Evolutionary conservation across 768 basidiomycete genomes (phyloP).

Genomic region (Agaricus subrufescens): DNA sequence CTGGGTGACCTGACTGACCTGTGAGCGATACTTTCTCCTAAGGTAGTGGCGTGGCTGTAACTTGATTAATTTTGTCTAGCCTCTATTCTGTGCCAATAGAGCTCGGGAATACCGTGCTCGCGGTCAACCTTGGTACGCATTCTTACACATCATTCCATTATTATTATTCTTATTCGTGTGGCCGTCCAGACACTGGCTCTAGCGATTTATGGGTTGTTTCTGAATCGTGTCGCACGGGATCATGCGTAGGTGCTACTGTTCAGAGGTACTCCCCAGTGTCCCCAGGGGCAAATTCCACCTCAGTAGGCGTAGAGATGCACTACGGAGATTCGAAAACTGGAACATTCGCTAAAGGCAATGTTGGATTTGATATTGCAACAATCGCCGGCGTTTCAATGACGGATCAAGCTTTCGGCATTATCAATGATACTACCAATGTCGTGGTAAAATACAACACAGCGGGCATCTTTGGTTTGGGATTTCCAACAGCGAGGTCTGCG

Average conservation of each 20-base stretch:
- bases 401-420: slow-evolving; percentile 51
- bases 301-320: slow-evolving; percentile 32
- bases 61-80: slow-evolving; percentile 13
- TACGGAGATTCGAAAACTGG: slow-evolving; percentile 71
- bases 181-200: slow-evolving; percentile 57
- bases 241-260: slow-evolving; percentile 32
- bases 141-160: background rate
- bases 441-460: slow-evolving; percentile 48
- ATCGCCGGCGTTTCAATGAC: slow-evolving; percentile 48
- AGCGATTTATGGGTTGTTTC: slow-evolving; percentile 68
- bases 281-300: slow-evolving; percentile 29
- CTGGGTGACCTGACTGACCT: slow-evolving; percentile 32
- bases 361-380: slow-evolving; percentile 49
- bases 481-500: slow-evolving; percentile 58
- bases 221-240: slow-evolving; percentile 34
- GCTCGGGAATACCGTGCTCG: slow-evolving; percentile 22
- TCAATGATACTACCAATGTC: slow-evolving; percentile 55
- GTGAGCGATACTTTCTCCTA: slow-evolving; percentile 15
- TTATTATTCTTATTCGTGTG: background rate
- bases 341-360: slow-evolving; percentile 52
- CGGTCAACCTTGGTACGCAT: slow-evolving; percentile 26
- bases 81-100: slow-evolving; percentile 33
- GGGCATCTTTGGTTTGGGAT: slow-evolving; percentile 67
- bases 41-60: background rate
- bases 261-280: slow-evolving; percentile 35